A percentile compares a stretch with the other conserved stretches of the same genome.
phyloP scores from a whole-genome alignment of 495 filamentous ascomycete species.

The Aspergillus mulundensis region DNA sequence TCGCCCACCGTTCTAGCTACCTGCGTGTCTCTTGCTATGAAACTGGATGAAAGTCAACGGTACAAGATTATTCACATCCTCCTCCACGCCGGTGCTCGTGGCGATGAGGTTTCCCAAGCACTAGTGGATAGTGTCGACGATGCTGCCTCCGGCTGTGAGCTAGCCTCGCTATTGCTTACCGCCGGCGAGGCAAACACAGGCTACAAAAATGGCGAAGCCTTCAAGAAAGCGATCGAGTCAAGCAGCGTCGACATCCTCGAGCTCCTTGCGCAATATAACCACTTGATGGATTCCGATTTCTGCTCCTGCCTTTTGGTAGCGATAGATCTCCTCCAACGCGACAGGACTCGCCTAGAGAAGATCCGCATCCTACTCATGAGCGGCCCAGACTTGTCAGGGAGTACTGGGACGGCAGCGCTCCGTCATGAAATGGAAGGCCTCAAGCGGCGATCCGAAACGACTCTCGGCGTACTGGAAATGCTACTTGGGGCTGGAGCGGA shows the following conservation, averaged over 20 bases:
- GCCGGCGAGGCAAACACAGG: conserved; percentile 4
- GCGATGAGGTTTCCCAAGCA: conserved; percentile 5
- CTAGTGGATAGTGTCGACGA: conserved; percentile 9
- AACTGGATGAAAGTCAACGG: background rate
- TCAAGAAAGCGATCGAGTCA: conserved; percentile 5
- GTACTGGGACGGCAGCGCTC: conserved; percentile 5
- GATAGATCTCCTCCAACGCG: conserved; percentile 3
- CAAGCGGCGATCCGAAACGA: conserved; percentile 5
- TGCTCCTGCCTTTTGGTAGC: conserved; percentile 6
- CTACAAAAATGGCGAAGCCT: conserved; percentile 1
- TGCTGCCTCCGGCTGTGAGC: background rate
- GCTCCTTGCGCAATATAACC: conserved; percentile 8
- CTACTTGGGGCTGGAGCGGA: conserved; percentile 7
- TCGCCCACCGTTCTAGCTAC: background rate
- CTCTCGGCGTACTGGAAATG: conserved; percentile 5
- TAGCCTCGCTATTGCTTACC: conserved; percentile 4
- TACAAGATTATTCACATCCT: conserved; percentile 8
- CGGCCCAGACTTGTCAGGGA: background rate
- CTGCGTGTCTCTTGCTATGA: conserved; percentile 3
- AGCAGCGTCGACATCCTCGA: conserved; percentile 4
- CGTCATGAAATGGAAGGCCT: conserved; percentile 11
- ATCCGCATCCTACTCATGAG: conserved; percentile 9
- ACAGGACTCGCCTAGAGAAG: conserved; percentile 9
- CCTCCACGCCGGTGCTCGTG: conserved; percentile 3
- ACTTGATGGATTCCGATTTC: conserved; percentile 4